Evolutionary conservation across 2,329 filamentous ascomycete species (phyloP).

Genomic region (Talaromyces sp.): DNA sequence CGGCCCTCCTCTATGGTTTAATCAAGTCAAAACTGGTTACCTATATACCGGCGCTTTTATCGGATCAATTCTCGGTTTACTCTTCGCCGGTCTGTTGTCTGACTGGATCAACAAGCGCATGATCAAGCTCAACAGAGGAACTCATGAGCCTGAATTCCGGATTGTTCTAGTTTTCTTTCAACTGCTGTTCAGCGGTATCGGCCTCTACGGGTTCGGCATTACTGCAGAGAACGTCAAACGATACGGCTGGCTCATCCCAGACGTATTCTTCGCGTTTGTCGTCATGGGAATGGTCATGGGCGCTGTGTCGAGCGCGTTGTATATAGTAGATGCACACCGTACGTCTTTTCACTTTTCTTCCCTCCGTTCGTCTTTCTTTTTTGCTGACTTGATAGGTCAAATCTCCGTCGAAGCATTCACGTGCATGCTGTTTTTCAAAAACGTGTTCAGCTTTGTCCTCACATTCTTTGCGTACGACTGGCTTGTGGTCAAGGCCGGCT

Average conservation of each 20-base stretch:
- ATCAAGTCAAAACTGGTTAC: slow-evolving; percentile 77
- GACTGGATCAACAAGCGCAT: slow-evolving; percentile 69
- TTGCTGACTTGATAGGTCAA: slow-evolving; percentile 52
- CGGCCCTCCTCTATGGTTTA: slow-evolving; percentile 75
- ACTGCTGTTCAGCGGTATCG: slow-evolving; percentile 70
- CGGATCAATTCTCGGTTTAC: slow-evolving; percentile 73
- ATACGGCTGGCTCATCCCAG: slow-evolving; percentile 69
- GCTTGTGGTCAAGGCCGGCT: slow-evolving; percentile 60
- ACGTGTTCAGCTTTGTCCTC: slow-evolving; percentile 82
- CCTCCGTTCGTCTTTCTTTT: not conserved
- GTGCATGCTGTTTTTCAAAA: slow-evolving; percentile 88
- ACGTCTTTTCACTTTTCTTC: too few relatives aligned
- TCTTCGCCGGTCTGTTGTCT: slow-evolving; percentile 67
- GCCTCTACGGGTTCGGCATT: slow-evolving; percentile 79
- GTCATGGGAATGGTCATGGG: slow-evolving; percentile 90
- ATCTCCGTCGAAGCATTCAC: slow-evolving; percentile 86
- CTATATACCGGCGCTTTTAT: slow-evolving; percentile 82
- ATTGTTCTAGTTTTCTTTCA: slow-evolving; percentile 79
- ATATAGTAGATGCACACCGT: slow-evolving; percentile 91
- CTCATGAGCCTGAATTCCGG: slow-evolving; percentile 90
- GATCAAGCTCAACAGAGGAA: slow-evolving; percentile 70
- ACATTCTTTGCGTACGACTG: slow-evolving; percentile 83
- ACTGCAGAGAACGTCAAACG: slow-evolving; percentile 58
- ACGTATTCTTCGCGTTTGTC: slow-evolving; percentile 78
- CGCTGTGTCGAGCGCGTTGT: slow-evolving; percentile 77